Evolutionary conservation across 352 stramenopile genomes (phyloP).

Genomic region (Globisporangium solare): DNA sequence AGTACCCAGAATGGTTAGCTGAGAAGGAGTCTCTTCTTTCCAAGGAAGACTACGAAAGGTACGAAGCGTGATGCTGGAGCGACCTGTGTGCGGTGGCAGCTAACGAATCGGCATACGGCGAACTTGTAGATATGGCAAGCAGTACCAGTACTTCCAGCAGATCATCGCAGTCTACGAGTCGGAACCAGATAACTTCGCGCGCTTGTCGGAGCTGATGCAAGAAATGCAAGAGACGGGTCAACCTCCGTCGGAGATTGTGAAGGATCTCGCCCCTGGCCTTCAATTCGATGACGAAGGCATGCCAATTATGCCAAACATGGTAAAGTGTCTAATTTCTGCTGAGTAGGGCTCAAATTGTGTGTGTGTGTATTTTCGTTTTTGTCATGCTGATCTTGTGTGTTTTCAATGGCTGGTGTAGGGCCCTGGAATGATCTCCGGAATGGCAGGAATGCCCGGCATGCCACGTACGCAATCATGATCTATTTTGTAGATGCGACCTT

Average conservation of each 20-base stretch:
- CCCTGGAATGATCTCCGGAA: slow-evolving; percentile 71
- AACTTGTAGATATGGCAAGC: slow-evolving; percentile 85
- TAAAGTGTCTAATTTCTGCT: slow-evolving; percentile 14
- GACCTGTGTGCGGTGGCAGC: too few species aligned
- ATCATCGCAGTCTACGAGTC: slow-evolving; percentile 97
- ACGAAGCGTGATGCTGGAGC: background rate
- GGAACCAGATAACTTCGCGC: slow-evolving; percentile 94
- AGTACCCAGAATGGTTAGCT: slow-evolving; percentile 97
- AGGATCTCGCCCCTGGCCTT: slow-evolving; percentile 93
- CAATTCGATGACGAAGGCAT: slow-evolving; percentile 87
- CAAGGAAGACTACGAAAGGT: slow-evolving; percentile 91
- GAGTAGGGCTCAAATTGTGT: too few species aligned
- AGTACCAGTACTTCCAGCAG: slow-evolving; percentile 97
- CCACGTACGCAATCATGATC: slow-evolving; percentile 37
- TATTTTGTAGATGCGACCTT: background rate
- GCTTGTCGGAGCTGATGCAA: slow-evolving; percentile 97
- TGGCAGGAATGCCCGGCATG: slow-evolving; percentile 79
- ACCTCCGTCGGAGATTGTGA: slow-evolving; percentile 96
- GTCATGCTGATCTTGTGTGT: background rate
- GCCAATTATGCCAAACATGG: slow-evolving; percentile 94
- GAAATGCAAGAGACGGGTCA: slow-evolving; percentile 93
- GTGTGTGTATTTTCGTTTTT: too few species aligned
- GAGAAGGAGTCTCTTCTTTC: slow-evolving; percentile 88
- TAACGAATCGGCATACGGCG: too few species aligned
- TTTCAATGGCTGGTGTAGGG: slow-evolving; percentile 31